Evolutionary conservation across 2,329 filamentous ascomycete species (phyloP).

Genomic region (Lasiodiplodia citricola): DNA sequence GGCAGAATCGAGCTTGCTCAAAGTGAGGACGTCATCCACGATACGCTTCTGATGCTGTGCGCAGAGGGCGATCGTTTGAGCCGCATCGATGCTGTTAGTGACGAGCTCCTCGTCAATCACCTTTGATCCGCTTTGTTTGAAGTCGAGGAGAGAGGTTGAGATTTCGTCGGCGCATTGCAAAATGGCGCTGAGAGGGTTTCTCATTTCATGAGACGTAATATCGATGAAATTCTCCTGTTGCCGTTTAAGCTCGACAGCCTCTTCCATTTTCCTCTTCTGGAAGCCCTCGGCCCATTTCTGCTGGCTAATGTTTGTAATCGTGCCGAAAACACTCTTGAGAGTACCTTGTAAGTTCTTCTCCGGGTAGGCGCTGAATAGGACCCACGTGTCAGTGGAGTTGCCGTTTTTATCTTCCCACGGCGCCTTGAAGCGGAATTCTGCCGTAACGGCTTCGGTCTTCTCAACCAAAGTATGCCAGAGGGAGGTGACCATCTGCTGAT

Average conservation of each 20-base stretch:
- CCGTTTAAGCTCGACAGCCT: conserved; percentile 80
- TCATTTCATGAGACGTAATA: conserved; percentile 77
- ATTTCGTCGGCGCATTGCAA: conserved; percentile 80
- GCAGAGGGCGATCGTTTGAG: conserved; percentile 78
- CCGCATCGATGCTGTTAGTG: conserved; percentile 70
- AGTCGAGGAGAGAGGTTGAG: conserved; percentile 55
- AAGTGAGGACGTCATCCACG: conserved; percentile 54
- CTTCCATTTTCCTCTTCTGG: conserved; percentile 76
- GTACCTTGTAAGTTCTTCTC: conserved; percentile 68
- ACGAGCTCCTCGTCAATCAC: conserved; percentile 56
- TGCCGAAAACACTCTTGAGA: conserved; percentile 78
- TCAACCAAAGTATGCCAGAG: conserved; percentile 68
- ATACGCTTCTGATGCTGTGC: conserved; percentile 76
- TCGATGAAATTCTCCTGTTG: conserved; percentile 85
- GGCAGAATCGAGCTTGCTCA: conserved; percentile 71
- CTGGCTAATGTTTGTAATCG: conserved; percentile 82
- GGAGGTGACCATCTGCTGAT: conserved; percentile 62
- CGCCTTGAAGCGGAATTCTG: conserved; percentile 77
- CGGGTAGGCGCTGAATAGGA: conserved; percentile 76
- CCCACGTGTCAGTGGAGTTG: conserved; percentile 72
- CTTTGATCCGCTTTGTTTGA: conserved; percentile 53
- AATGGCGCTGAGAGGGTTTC: conserved; percentile 76
- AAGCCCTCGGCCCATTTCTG: conserved; percentile 85
- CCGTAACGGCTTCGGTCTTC: conserved; percentile 67
- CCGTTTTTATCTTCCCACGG: conserved; percentile 66